Evolutionary conservation across 495 filamentous ascomycete species (phyloP).

Genomic region (Penicillium samsonianum): DNA sequence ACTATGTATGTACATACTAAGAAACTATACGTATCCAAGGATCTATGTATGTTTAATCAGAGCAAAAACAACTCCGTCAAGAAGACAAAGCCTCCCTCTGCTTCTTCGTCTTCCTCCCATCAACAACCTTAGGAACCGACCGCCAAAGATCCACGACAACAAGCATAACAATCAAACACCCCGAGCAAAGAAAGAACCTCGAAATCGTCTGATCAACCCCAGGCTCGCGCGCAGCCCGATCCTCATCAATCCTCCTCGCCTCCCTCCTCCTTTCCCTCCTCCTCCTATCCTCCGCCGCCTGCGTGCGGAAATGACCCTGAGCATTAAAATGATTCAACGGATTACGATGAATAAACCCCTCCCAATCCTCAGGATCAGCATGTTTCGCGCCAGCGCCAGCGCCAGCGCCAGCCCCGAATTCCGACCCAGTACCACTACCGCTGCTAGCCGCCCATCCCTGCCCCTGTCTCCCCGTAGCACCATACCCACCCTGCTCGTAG

Average conservation of each 20-base stretch:
- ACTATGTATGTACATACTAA: background rate
- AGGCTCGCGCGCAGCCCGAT: slow-evolving; percentile 14
- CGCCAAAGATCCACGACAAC: slow-evolving; percentile 24
- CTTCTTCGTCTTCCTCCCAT: slow-evolving; percentile 5
- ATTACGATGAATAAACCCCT: slow-evolving; percentile 48
- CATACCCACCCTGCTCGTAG: slow-evolving; percentile 70
- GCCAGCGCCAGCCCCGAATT: slow-evolving; percentile 34
- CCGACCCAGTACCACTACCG: slow-evolving; percentile 23
- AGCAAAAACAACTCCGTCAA: background rate
- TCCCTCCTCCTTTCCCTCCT: slow-evolving; percentile 39
- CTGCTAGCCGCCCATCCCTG: slow-evolving; percentile 4
- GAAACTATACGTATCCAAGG: background rate
- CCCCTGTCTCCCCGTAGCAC: slow-evolving; percentile 25
- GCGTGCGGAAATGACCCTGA: slow-evolving; percentile 67
- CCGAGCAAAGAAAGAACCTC: slow-evolving; percentile 48
- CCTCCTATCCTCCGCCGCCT: slow-evolving; percentile 61
- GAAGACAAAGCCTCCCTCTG: slow-evolving; percentile 12
- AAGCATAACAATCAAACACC: slow-evolving; percentile 35
- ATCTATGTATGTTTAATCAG: background rate
- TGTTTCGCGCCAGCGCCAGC: slow-evolving; percentile 10
- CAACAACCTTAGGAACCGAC: background rate
- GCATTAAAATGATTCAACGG: slow-evolving; percentile 66
- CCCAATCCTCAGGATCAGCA: slow-evolving; percentile 41
- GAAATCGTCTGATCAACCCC: slow-evolving; percentile 32
- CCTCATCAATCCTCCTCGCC: slow-evolving; percentile 8